These are phyloP conservation scores for Peronospora destructor DNA, from an alignment of 352 stramenopile genomes.

Conservation along the genomic window DNA sequence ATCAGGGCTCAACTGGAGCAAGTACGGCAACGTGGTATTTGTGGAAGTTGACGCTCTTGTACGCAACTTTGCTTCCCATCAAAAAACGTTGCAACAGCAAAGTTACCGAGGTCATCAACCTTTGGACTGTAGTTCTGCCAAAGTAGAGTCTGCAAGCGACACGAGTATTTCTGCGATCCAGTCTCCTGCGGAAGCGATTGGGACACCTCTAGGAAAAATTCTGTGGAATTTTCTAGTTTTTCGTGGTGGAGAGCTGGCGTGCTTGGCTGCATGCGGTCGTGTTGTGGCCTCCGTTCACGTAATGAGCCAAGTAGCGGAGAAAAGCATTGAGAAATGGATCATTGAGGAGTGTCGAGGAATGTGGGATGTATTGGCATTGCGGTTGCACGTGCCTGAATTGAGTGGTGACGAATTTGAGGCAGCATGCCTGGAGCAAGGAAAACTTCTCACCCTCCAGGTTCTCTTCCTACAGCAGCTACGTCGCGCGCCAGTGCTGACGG, in stretches of 20 bases:
- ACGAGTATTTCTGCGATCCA: slow-evolving; percentile 9
- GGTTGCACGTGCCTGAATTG: slow-evolving; percentile 67
- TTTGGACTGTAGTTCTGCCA: slow-evolving; percentile 11
- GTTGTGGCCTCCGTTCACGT: slow-evolving; percentile 74
- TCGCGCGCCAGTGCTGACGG: slow-evolving; percentile 52
- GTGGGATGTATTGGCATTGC: slow-evolving; percentile 54
- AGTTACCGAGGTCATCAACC: slow-evolving; percentile 16
- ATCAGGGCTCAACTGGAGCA: slow-evolving; percentile 59
- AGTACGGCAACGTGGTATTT: slow-evolving; percentile 79
- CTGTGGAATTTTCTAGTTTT: slow-evolving; percentile 80
- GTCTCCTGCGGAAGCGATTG: slow-evolving; percentile 47
- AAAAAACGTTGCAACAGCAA: slow-evolving; percentile 34
- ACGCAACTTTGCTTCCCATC: slow-evolving; percentile 66
- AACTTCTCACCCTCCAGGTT: slow-evolving; percentile 70
- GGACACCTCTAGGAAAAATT: slow-evolving; percentile 49
- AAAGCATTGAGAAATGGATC: slow-evolving; percentile 81
- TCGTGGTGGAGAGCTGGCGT: slow-evolving; percentile 69
- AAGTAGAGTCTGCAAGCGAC: slow-evolving; percentile 15
- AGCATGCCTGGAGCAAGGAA: slow-evolving; percentile 62
- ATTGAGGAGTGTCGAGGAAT: slow-evolving; percentile 65
- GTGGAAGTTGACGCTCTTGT: slow-evolving; percentile 76
- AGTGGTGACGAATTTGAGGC: slow-evolving; percentile 76
- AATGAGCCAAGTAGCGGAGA: slow-evolving; percentile 75
- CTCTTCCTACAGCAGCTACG: slow-evolving; percentile 70
- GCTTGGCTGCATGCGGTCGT: slow-evolving; percentile 58